phyloP scores from a whole-genome alignment of 257 asterid species.

The Osmanthus fragrans region DNA sequence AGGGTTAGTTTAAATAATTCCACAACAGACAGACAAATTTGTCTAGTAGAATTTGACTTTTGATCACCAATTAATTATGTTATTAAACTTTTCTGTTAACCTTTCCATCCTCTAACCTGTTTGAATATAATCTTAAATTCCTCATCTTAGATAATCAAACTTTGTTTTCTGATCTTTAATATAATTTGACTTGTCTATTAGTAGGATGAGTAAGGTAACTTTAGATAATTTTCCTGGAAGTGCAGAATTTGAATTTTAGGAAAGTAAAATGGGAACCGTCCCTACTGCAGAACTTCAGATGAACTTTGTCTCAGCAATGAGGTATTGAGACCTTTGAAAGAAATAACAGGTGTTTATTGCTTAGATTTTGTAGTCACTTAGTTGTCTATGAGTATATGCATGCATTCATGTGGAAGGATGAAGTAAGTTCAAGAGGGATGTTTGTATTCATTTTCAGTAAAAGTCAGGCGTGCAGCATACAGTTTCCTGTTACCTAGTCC shows the following conservation, averaged over 20 bases:
- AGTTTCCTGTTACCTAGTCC: neutral
- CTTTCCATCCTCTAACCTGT: neutral
- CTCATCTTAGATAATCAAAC: neutral
- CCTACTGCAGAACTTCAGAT: neutral
- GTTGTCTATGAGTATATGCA: neutral
- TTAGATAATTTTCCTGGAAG: neutral
- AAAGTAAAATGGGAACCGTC: neutral
- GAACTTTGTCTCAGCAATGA: conserved; percentile 4
- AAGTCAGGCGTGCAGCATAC: neutral
- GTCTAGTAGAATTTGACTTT: conserved; percentile 18
- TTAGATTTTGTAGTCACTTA: neutral
- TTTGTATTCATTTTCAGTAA: neutral
- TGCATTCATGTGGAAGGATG: neutral
- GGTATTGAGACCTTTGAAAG: conserved; percentile 4
- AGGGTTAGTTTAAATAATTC: conserved; percentile 49
- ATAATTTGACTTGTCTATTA: neutral
- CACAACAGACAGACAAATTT: conserved; percentile 19
- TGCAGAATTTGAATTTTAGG: neutral
- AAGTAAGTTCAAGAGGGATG: neutral
- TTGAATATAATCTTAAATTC: neutral
- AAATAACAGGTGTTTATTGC: neutral
- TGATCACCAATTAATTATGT: neutral
- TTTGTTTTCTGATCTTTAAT: neutral
- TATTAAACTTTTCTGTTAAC: conserved; percentile 8
- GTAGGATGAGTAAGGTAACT: neutral